A percentile compares a stretch with the other conserved stretches of the same genome.
phyloP scores from a whole-genome alignment of 2,329 filamentous ascomycete species.

The Ascochyta fabae region DNA sequence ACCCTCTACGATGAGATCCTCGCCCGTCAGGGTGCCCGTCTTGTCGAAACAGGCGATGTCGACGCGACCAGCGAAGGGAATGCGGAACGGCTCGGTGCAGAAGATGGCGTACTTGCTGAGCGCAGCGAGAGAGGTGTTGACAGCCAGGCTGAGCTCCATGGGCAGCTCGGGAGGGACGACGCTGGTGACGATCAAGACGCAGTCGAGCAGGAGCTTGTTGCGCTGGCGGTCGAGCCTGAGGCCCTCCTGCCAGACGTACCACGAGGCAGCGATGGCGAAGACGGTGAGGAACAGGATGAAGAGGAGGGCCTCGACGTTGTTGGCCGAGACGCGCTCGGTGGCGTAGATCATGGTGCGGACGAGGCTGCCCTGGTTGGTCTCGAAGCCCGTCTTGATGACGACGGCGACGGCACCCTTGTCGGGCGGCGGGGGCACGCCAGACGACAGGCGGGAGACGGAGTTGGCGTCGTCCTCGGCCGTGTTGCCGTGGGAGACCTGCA shows the following conservation, averaged over 20 bases:
- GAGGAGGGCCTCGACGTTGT: constrained; percentile 93
- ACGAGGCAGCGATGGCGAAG: constrained; percentile 95
- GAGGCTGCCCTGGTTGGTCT: constrained; percentile 96
- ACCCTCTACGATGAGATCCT: constrained; percentile 95
- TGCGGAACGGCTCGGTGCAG: constrained; percentile 98
- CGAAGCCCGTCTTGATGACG: constrained; percentile 96
- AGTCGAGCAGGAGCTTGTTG: constrained; percentile 95
- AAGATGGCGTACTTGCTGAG: constrained; percentile 96
- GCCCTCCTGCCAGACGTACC: constrained; percentile 99
- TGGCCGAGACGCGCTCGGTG: constrained; percentile 97
- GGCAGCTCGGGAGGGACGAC: constrained; percentile 98
- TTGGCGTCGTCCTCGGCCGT: constrained; percentile 69
- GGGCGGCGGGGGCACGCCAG: constrained; percentile 81
- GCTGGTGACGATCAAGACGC: constrained; percentile 95
- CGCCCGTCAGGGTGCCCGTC: constrained; percentile 94
- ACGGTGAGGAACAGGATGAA: constrained; percentile 97
- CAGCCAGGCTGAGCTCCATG: constrained; percentile 96
- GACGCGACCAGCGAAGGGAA: constrained; percentile 92
- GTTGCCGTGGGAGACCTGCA: constrained; percentile 91
- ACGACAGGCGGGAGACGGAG: constrained; percentile 69
- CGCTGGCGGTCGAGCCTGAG: constrained; percentile 93
- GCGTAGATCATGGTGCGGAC: constrained; percentile 99
- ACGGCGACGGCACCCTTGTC: constrained; percentile 94
- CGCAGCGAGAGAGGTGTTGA: constrained; percentile 95
- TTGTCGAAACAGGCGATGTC: constrained; percentile 99